Evolutionary conservation across 495 filamentous ascomycete species (phyloP), one percentile per base, ranked within the genome.

Genomic region (Recurvomyces mirabilis): DNA sequence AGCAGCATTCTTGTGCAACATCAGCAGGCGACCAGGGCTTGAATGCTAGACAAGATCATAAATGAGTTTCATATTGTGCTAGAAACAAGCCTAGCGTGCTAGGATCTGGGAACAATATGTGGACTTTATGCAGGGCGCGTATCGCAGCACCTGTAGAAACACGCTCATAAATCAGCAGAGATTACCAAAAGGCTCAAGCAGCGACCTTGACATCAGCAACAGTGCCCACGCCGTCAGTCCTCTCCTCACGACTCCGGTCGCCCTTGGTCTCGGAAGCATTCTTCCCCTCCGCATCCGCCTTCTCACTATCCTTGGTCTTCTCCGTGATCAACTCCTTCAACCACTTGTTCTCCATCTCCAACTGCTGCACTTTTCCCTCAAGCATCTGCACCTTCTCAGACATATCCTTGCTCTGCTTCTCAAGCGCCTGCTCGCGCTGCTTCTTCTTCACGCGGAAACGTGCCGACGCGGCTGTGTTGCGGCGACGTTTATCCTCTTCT

Each of bases 381-480:
- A 98, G 73, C 10, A 65, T 67, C 10, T 67, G 68, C 31, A 93
- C 83, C 66, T 88, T 87, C 26, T 94, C 89, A 6, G 74, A 75
- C 60, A 93, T 85, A 54, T 95, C 91, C 64, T 93, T 89, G 46
- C 91, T 82, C 34, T 78, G 78, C 43, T 80, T 79, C 68, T 96
- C 91, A 46, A 98, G 81, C 2, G 82, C 81, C 60, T 91, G 84
- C 68, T 98, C 91, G 41, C 91, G 84, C 65, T 93, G 85, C 75
- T 98, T 98, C 84, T 98, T 98, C 77, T 98, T 98, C 57, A 93
- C 78, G 44, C 91, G 83, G 75, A 98, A 98, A 41, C 91, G 82
- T 17, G 91, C 91, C 38, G 77, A 83, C 31, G 91, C 91, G 26
- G 91, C 91, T 0, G 91, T 98, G 65, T 98, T 98, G 49, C 91